Conservation (phyloP, 805 yeast species). For the Yarrowia sp. region DNA sequence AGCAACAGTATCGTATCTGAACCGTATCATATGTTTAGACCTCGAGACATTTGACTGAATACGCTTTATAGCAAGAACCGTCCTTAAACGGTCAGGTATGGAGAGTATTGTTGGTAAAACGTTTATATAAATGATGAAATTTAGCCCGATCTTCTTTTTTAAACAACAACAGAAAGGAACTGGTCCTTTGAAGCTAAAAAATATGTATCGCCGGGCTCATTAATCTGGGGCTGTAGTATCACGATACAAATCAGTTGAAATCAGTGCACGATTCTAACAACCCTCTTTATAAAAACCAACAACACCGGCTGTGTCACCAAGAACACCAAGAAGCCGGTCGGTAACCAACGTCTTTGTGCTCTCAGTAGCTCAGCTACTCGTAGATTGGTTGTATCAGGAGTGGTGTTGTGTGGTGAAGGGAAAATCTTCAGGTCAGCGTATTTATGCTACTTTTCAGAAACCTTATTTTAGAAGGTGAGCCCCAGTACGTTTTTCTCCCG, state of each 20-base stretch:
- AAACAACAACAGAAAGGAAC: constrained; percentile 30
- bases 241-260: constrained; percentile 16
- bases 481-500: neutral
- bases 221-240: constrained; percentile 34
- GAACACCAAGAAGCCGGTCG: neutral
- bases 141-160: constrained; percentile 35
- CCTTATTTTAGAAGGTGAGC: neutral
- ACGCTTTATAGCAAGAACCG: too few relatives aligned
- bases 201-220: constrained; percentile 34
- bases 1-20: too few relatives aligned
- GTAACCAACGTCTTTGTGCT: neutral
- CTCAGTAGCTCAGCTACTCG: neutral
- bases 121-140: constrained; percentile 6
- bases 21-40: too few relatives aligned
- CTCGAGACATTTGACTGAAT: too few relatives aligned
- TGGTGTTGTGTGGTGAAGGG: neutral
- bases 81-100: too few relatives aligned
- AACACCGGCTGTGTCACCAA: neutral
- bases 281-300: neutral
- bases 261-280: constrained; percentile 10
- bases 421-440: neutral
- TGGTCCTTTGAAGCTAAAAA: constrained; percentile 29
- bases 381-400: too few relatives aligned
- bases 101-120: neutral
- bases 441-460: neutral